phyloP scores from a whole-genome alignment of 805 yeast genomes.

The Teunomyces gatunensis region DNA sequence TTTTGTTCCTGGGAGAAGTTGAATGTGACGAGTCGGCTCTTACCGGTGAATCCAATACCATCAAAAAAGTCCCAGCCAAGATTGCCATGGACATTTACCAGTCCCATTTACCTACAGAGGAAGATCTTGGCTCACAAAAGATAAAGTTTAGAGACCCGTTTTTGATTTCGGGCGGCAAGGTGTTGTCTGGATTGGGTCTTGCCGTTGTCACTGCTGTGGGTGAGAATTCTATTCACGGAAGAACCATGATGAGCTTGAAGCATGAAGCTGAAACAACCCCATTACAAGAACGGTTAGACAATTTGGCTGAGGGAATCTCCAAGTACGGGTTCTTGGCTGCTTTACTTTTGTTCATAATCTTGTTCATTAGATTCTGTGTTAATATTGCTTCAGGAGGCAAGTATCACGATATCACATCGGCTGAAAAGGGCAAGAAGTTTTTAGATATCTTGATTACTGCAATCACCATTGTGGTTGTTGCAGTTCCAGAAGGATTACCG shows the following conservation, averaged over 20 bases:
- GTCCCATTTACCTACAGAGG: slow-evolving; percentile 22
- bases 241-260: slow-evolving; percentile 78
- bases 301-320: slow-evolving; percentile 91
- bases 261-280: slow-evolving; percentile 85
- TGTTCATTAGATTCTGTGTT: slow-evolving; percentile 72
- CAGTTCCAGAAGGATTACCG: slow-evolving; percentile 99
- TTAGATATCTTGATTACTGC: slow-evolving; percentile 86
- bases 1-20: slow-evolving; percentile 69
- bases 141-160: slow-evolving; percentile 66
- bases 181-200: slow-evolving; percentile 80
- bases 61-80: slow-evolving; percentile 62
- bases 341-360: slow-evolving; percentile 69
- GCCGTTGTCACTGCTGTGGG: slow-evolving; percentile 93
- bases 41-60: slow-evolving; percentile 90
- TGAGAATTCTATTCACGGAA: slow-evolving; percentile 82
- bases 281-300: slow-evolving; percentile 74
- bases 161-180: slow-evolving; percentile 87
- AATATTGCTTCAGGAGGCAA: slow-evolving; percentile 53
- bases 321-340: slow-evolving; percentile 90
- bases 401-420: slow-evolving; percentile 45
- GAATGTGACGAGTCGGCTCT: slow-evolving; percentile 91
- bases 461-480: slow-evolving; percentile 91
- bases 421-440: slow-evolving; percentile 81
- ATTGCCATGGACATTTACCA: slow-evolving; percentile 34
- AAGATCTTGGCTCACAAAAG: slow-evolving; percentile 41